These are phyloP conservation scores for Crithidia sp. DNA, from an alignment of 208 protist species.

Conservation along the genomic window DNA sequence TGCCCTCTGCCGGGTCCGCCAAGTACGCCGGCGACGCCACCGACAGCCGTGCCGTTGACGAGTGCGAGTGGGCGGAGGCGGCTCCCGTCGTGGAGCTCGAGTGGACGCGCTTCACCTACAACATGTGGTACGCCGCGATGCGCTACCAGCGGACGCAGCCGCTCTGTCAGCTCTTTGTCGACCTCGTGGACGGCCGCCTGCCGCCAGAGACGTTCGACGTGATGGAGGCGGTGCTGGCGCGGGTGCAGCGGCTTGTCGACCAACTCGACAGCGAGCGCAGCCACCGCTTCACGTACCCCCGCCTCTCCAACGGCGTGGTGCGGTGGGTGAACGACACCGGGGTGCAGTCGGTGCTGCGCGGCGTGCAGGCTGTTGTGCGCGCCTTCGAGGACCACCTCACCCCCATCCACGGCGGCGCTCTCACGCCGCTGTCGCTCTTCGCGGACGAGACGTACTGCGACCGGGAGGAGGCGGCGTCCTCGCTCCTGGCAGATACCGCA, in stretches of 20 bases:
- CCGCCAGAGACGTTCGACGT: conserved; percentile 54
- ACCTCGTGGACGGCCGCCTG: conserved; percentile 60
- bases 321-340: conserved; percentile 61
- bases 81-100: conserved; percentile 55
- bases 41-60: neutral
- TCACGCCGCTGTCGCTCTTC: conserved; percentile 45
- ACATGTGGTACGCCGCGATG: conserved; percentile 70
- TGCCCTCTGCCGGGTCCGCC: too few relatives aligned
- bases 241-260: conserved; percentile 36
- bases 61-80: conserved; percentile 23
- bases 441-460: conserved; percentile 55
- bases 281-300: conserved; percentile 53
- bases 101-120: conserved; percentile 70
- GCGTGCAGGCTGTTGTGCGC: conserved; percentile 56
- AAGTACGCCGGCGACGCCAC: neutral
- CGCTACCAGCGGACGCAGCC: conserved; percentile 63
- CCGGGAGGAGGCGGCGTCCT: conserved; percentile 11
- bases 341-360: conserved; percentile 46
- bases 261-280: conserved; percentile 58
- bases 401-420: conserved; percentile 47
- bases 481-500: neutral
- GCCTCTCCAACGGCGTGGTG: conserved; percentile 45
- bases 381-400: conserved; percentile 62
- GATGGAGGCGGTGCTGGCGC: conserved; percentile 36
- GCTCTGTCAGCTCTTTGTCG: conserved; percentile 67